phyloP scores from a whole-genome alignment of 2,329 filamentous ascomycete species.

The Xylariaceae sp. region DNA sequence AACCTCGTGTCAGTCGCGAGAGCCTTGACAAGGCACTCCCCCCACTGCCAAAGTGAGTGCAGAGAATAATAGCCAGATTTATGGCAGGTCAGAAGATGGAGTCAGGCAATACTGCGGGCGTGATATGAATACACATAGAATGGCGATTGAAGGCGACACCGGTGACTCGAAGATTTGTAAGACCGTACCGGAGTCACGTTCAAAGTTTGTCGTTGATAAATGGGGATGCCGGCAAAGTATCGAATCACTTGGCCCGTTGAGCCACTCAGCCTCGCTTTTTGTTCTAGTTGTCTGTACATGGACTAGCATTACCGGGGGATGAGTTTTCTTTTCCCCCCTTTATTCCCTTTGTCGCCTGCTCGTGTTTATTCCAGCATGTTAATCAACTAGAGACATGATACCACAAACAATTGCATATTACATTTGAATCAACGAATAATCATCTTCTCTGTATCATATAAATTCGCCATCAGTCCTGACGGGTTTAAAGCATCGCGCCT shows the following conservation, averaged over 20 bases:
- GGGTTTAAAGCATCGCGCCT: neutral
- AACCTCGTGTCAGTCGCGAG: slow-evolving; percentile 46
- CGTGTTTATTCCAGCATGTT: slow-evolving; percentile 24
- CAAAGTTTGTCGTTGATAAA: slow-evolving; percentile 11
- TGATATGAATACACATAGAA: slow-evolving; percentile 17
- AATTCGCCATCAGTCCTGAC: neutral
- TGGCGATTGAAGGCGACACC: slow-evolving; percentile 5
- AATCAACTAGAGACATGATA: slow-evolving; percentile 33
- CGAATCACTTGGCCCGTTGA: neutral
- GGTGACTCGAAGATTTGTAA: slow-evolving; percentile 3
- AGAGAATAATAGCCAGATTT: neutral
- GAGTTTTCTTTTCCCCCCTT: neutral
- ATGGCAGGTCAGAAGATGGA: slow-evolving; percentile 1
- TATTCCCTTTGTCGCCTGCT: slow-evolving; percentile 19
- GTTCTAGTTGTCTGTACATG: slow-evolving; percentile 2
- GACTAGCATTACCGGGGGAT: neutral
- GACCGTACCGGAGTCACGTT: slow-evolving; percentile 6
- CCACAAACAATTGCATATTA: slow-evolving; percentile 34
- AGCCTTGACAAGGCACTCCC: slow-evolving; percentile 60
- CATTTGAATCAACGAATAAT: slow-evolving; percentile 31
- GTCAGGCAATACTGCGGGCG: neutral
- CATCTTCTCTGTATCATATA: neutral
- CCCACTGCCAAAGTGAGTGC: slow-evolving; percentile 43
- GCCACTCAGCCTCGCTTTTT: neutral
- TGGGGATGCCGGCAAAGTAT: neutral